Evolutionary conservation across 768 basidiomycete genomes (phyloP), one percentile per base, ranked within the genome.

Genomic region (Calocera cornea): DNA sequence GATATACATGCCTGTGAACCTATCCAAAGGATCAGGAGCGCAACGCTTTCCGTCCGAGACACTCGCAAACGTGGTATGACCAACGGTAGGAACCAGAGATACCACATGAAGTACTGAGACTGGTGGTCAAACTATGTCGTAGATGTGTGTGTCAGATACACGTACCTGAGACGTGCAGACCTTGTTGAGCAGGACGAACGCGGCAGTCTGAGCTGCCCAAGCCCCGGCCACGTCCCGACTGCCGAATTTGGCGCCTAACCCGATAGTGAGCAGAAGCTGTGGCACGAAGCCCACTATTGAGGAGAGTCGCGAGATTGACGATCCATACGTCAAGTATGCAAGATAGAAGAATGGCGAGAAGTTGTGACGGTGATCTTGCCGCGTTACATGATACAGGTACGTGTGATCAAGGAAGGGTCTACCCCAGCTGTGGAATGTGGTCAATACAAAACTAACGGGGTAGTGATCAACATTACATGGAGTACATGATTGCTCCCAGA

Each of bases 291-390:
- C 84, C 63, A 93, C 79, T 7, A 92, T 87, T 0, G 92, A 92
- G 41, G 85, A 81, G 33, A 87, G 76, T 34, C 34, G 27, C 1
- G 70, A 41, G 34, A 69, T 64, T 8, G 71, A n/a, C 14, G 73
- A 50, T 14, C 91, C 88, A 72, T 94, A 89, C 0, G 87, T 87
- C 66, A 98, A 85, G 76, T 98, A 97, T 41, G 89, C 92, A 36
- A 89, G 86, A 75, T 98, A 97, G 77, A 97, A 98, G 79, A 97
- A 97, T 0, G 93, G 91, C 5, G 95, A 94, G 77, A 99, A 98
- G 76, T 99, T 99, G 77, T 98, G 97, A 66, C 95, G 88, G 72
- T 98, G 95, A 77, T 99, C 97, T 22, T 91, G 85, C 22, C 97
- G 85, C 70, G 87, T 84, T 11, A 92, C 78, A 71, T 98, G 97